Evolutionary conservation across 306 rosid species (phyloP), one percentile per base, ranked within the genome.

Genomic region (Vigna unguiculata): DNA sequence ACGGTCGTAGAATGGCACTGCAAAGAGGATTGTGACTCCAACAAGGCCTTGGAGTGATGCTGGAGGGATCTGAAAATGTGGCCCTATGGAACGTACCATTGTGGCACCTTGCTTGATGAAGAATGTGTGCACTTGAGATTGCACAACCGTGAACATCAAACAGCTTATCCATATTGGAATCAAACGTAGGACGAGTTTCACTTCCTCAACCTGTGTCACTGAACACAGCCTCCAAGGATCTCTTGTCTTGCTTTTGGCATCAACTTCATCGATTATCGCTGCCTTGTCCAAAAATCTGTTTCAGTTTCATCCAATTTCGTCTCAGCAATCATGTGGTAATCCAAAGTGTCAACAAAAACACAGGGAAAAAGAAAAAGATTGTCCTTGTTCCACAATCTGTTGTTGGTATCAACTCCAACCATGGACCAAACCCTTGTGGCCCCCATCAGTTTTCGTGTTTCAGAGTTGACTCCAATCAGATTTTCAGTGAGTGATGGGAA

Each of bases 161-260:
- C 95, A 91, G 1, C 87, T 80, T 4, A 93, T 61, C 96, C 98
- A 93, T 53, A 93, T 65, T 34, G 96, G 98, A 34, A 93, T 81
- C 6, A 93, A 76, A 3, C 96, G 86, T 20, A 88, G 69, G 10
- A 91, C 84, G 1, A 85, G 85, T 86, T 91, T 93, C 43, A 81
- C 95, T 84, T 93, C 95, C 79, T 89, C 95, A 10, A 93, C 98
- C 82, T 93, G 95, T 6, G 73, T 83, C 22, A 83, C 74, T 21
- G 93, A 82, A 84, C 98, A 91, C 55, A 91, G 59, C 54, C 97
- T 91, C 95, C 98, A 93, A 1, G 88, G 98, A 2, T 91, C 80
- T 61, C 86, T 84, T 5, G 66, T 63, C 52, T 86, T 86, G 43
- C 76, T 87, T 58, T 83, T 66, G 2, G 79, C 64, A 65, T 90